phyloP scores from a whole-genome alignment of 768 basidiomycete species.

The Favolaschia claudopus region DNA sequence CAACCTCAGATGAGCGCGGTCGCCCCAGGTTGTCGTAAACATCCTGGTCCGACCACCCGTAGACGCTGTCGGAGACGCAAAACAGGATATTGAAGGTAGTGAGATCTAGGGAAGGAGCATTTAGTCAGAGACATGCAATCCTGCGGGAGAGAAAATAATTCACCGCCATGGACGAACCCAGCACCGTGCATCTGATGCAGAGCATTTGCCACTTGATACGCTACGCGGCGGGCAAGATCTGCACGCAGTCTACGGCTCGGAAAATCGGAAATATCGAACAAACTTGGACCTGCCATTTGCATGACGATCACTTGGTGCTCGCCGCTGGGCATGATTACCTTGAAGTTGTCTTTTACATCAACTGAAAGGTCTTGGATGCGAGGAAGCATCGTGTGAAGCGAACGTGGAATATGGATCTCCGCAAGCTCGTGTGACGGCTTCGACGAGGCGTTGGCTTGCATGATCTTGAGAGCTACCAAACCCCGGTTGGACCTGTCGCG shows the following conservation, averaged over 20 bases:
- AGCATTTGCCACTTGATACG: constrained; percentile 35
- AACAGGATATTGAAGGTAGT: constrained; percentile 50
- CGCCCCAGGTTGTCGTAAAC: constrained; percentile 40
- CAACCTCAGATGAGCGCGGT: constrained; percentile 41
- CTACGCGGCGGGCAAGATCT: constrained; percentile 45
- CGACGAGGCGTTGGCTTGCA: constrained; percentile 41
- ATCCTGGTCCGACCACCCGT: constrained; percentile 42
- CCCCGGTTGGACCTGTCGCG: constrained; percentile 33
- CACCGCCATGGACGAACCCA: constrained; percentile 48
- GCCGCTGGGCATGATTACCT: constrained; percentile 56
- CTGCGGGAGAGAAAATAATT: constrained; percentile 4
- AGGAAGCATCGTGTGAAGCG: constrained; percentile 38
- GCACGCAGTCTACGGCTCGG: constrained; percentile 42
- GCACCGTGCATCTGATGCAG: constrained; percentile 41
- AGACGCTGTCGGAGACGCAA: constrained; percentile 31
- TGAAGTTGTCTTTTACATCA: constrained; percentile 52
- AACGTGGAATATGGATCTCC: constrained; percentile 42
- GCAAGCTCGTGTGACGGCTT: constrained; percentile 30
- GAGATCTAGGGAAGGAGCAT: constrained; percentile 37
- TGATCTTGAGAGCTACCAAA: constrained; percentile 44
- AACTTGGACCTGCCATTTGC: constrained; percentile 52
- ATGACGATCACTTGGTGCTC: constrained; percentile 57
- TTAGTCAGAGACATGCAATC: not conserved
- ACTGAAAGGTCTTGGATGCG: constrained; percentile 39
- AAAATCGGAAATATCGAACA: constrained; percentile 39